phyloP scores from a whole-genome alignment of 371 early-diverging fungal species.

The Lichtheimia corymbifera region DNA sequence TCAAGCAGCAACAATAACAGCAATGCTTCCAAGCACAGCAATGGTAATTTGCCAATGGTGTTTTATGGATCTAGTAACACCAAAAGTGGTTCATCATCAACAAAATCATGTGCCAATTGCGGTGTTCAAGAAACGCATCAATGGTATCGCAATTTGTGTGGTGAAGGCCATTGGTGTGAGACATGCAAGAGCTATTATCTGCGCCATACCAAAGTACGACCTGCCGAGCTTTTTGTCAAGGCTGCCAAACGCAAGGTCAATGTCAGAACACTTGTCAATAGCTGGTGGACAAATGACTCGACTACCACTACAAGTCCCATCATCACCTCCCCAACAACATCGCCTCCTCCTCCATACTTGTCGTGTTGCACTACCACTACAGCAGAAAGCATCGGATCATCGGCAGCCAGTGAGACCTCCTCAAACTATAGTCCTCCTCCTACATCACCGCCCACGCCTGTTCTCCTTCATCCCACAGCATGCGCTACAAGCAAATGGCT shows the following conservation, averaged over 20 bases:
- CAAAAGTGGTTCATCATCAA: constrained; percentile 3
- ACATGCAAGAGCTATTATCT: constrained; percentile 49
- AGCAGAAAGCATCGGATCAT: too few species aligned
- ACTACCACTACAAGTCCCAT: too few species aligned
- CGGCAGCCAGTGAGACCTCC: too few species aligned
- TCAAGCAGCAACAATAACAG: constrained; percentile 1
- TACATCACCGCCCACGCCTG: too few species aligned
- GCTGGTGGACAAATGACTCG: constrained; percentile 9
- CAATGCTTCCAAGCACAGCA: background rate
- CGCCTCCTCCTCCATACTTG: too few species aligned
- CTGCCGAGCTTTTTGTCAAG: constrained; percentile 39
- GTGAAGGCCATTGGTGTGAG: constrained; percentile 50
- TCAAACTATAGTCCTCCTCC: too few species aligned
- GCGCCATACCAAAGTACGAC: constrained; percentile 40
- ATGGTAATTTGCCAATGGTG: background rate
- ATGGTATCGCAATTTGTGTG: constrained; percentile 48
- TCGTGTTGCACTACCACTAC: too few species aligned
- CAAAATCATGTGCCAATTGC: constrained; percentile 44
- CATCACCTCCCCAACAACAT: too few species aligned
- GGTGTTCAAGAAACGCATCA: constrained; percentile 47
- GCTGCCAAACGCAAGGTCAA: constrained; percentile 49
- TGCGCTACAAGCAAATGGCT: too few species aligned
- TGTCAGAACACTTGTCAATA: constrained; percentile 34
- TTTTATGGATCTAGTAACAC: constrained; percentile 3
- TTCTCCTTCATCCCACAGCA: too few species aligned